Percentiles rank a stretch among this genome's conserved stretches.
Evolutionary conservation across 2,329 filamentous ascomycete genomes (phyloP).

Genomic region (Xylariaceae sp.): DNA sequence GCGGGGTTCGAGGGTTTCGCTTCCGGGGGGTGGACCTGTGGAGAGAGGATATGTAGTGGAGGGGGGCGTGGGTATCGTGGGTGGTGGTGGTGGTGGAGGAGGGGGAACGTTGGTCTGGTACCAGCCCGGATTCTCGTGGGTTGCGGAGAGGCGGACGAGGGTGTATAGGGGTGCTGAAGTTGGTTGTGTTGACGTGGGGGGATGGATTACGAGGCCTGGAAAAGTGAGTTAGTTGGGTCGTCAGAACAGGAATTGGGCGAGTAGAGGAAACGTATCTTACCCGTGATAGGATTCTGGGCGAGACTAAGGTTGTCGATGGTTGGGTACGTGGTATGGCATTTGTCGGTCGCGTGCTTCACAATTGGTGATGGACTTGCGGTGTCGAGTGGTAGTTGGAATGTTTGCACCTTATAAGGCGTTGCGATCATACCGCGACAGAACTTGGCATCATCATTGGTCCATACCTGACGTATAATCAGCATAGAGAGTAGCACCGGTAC

Average conservation of each 20-base stretch:
- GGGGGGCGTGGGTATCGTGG: too few relatives aligned
- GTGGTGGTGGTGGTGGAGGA: constrained; percentile 2
- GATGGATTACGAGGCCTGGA: constrained; percentile 53
- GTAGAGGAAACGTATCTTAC: constrained; percentile 34
- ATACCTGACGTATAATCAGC: constrained; percentile 42
- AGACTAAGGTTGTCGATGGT: constrained; percentile 34
- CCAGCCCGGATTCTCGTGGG: constrained; percentile 54
- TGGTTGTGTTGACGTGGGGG: constrained; percentile 36
- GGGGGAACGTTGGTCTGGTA: constrained; percentile 52
- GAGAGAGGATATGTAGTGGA: neutral
- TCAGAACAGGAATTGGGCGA: neutral
- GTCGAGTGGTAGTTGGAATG: constrained; percentile 53
- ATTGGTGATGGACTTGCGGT: constrained; percentile 25
- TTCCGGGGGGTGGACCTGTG: constrained; percentile 7
- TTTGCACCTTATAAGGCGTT: constrained; percentile 52
- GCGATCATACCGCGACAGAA: constrained; percentile 57
- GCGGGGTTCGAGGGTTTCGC: constrained; percentile 34
- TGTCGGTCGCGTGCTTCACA: constrained; percentile 42
- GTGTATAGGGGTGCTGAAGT: constrained; percentile 51
- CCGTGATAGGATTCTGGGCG: constrained; percentile 50
- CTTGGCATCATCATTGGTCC: constrained; percentile 41
- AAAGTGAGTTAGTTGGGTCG: constrained; percentile 8
- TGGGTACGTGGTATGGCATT: constrained; percentile 53
- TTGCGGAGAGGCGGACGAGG: constrained; percentile 56
- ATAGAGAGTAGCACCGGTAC: neutral